Evolutionary conservation across 257 asterid genomes (phyloP).

Genomic region (Leptodermis oblonga): DNA sequence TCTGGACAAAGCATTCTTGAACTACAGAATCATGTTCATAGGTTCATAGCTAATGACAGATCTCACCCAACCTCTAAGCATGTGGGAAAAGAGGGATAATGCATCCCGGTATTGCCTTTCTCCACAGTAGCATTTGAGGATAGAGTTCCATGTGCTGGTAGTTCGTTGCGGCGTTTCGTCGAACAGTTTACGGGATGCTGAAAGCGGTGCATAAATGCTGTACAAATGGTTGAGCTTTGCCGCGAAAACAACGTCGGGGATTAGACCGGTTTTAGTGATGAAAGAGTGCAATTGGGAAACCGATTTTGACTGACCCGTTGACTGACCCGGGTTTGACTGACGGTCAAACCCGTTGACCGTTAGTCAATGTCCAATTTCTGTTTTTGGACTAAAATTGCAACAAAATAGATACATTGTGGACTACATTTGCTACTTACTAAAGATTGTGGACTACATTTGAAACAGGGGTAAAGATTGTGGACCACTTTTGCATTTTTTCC

Average conservation of each 20-base stretch:
- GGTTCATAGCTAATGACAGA: conserved; percentile 36
- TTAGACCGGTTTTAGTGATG: conserved; percentile 38
- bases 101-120: conserved; percentile 38
- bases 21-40: conserved; percentile 30
- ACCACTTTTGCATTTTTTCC: no score
- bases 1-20: conserved; percentile 44
- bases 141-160: conserved; percentile 34
- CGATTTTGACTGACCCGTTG: no score
- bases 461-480: no score
- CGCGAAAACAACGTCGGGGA: conserved; percentile 23
- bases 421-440: no score
- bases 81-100: conserved; percentile 32
- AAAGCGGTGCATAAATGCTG: conserved; percentile 12
- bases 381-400: no score
- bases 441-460: no score
- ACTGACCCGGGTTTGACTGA: no score
- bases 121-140: conserved; percentile 37
- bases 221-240: conserved; percentile 28
- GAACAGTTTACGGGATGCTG: conserved; percentile 50
- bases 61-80: conserved; percentile 24
- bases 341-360: no score
- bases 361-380: no score
- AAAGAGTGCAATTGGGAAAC: conserved; percentile 42
- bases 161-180: conserved; percentile 57
- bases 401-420: no score